phyloP scores from a whole-genome alignment of 2,329 filamentous ascomycete genomes.

The Mycosphaerella arachidis region DNA sequence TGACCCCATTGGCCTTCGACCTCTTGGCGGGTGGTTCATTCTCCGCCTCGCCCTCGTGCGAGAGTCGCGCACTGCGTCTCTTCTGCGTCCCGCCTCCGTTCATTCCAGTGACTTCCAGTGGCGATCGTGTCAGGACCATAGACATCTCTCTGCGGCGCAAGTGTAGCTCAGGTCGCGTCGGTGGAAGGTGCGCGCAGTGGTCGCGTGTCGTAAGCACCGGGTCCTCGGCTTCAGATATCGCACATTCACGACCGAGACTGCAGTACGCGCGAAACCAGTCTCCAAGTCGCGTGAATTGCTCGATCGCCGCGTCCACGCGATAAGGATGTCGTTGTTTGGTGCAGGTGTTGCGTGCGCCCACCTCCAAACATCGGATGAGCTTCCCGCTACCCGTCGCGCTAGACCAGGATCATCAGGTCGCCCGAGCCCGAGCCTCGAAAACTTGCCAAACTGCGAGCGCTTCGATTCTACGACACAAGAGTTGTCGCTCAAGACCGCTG shows the following conservation, averaged over 20 bases:
- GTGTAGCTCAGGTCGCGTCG: slow-evolving; percentile 1
- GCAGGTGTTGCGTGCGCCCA: not conserved
- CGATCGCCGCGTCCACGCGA: not conserved
- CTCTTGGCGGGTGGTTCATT: slow-evolving; percentile 44
- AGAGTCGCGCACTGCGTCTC: slow-evolving; percentile 44
- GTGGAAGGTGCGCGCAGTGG: not conserved
- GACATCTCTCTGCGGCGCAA: slow-evolving; percentile 29
- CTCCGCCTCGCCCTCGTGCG: slow-evolving; percentile 40
- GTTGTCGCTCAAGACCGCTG: too few relatives aligned
- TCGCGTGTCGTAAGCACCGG: not conserved
- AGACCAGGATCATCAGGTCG: not conserved
- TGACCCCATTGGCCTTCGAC: slow-evolving; percentile 34
- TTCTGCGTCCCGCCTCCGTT: slow-evolving; percentile 44
- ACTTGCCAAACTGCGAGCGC: too few relatives aligned
- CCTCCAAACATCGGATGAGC: not conserved
- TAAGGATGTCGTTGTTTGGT: not conserved
- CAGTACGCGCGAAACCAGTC: not conserved
- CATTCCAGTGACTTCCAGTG: slow-evolving; percentile 47
- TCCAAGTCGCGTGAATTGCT: not conserved
- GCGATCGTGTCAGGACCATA: slow-evolving; percentile 36
- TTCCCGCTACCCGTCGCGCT: not conserved
- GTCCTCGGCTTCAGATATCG: not conserved
- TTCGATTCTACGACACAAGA: too few relatives aligned
- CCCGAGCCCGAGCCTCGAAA: not conserved
- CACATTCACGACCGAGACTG: not conserved